Percentiles rank a stretch among this genome's conserved stretches.
phyloP scores from a whole-genome alignment of 805 yeast species.

The Starmera caribaea region DNA sequence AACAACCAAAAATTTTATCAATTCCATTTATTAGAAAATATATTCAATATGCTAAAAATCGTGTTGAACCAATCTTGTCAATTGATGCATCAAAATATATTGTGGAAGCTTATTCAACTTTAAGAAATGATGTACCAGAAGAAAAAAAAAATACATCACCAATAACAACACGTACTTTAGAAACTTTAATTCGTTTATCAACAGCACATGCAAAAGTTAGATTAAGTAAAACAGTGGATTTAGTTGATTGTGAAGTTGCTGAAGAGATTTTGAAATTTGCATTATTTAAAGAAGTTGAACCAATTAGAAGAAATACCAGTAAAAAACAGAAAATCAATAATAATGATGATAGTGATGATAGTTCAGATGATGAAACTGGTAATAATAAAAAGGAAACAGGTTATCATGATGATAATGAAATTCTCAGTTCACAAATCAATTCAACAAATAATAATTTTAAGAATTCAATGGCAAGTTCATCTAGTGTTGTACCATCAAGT shows the following conservation, averaged over 20 bases:
- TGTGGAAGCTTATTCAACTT: constrained; percentile 66
- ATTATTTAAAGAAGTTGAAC: constrained; percentile 63
- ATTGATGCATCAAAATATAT: constrained; percentile 71
- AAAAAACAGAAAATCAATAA: constrained; percentile 28
- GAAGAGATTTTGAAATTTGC: constrained; percentile 80
- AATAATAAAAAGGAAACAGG: constrained; percentile 16
- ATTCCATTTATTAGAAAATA: constrained; percentile 87
- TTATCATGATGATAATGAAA: constrained; percentile 16
- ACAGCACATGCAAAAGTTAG: constrained; percentile 98
- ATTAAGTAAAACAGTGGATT: constrained; percentile 63
- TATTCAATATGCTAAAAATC: constrained; percentile 86
- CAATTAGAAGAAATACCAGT: constrained; percentile 21
- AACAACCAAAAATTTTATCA: constrained; percentile 43
- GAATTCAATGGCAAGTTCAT: constrained; percentile 3
- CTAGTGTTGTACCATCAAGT: constrained; percentile 4
- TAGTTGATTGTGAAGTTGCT: constrained; percentile 77
- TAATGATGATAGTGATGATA: constrained; percentile 22
- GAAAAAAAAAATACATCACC: constrained; percentile 82
- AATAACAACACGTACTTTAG: constrained; percentile 96
- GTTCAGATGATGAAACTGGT: constrained; percentile 6
- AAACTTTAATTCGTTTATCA: constrained; percentile 86
- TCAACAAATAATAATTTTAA: neutral
- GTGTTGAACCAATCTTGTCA: constrained; percentile 74
- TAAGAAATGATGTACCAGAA: constrained; percentile 65
- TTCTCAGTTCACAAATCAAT: constrained; percentile 2